Base-by-base conservation (phyloP, 352 stramenopile genomes). In the Phytophthora citricola region DNA sequence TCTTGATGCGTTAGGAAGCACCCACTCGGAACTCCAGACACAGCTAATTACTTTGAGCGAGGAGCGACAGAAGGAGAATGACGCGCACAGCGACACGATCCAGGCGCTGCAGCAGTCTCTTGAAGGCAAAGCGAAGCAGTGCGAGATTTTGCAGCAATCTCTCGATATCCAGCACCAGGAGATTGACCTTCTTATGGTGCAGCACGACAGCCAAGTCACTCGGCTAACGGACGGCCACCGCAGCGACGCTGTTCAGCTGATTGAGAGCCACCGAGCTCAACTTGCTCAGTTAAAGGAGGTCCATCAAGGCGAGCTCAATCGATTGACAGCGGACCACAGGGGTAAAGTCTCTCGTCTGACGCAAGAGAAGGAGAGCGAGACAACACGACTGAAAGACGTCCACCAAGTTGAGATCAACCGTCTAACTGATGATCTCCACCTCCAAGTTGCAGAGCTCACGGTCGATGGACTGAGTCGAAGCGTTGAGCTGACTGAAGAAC, bases 131-230 rank as follows among this genome's bases (percentile, higher is more conserved):
- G 24, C 39, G 3, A 50, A 58, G 17, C 54, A 59, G 39, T 68
- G 61, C 7, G 47, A 62, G 14, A 8, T 15, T n/a, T 44, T 74
- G 48, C 53, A 67, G 15, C 54, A 67, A 27, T 59, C 43, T 31
- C 39, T 67, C 11, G 45, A 50, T 27, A 52, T 66, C 22, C 60
- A 71, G 39, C 66, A 50, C 8, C 47, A 75, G 34, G 61, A 75
- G n/a, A 53, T 59, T 17, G 43, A 67, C 40, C 20, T 70, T 32
- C 24, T 71, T 6, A 66, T 63, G 50, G 29, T 55, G 12, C 50
- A 74, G 15, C 66, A 74, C 32, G 53, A 67, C n/a, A 67, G 15
- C 7, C 49, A 74, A 2, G 53, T 75, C 12, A 20, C 52, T 31
- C 54, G 53, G 10, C 49, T 75, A 45, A 40, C 31, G 6, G 54